These are phyloP conservation scores for Schizosaccharomyces lindneri DNA, from an alignment of 805 yeast species.

Conservation along the genomic window DNA sequence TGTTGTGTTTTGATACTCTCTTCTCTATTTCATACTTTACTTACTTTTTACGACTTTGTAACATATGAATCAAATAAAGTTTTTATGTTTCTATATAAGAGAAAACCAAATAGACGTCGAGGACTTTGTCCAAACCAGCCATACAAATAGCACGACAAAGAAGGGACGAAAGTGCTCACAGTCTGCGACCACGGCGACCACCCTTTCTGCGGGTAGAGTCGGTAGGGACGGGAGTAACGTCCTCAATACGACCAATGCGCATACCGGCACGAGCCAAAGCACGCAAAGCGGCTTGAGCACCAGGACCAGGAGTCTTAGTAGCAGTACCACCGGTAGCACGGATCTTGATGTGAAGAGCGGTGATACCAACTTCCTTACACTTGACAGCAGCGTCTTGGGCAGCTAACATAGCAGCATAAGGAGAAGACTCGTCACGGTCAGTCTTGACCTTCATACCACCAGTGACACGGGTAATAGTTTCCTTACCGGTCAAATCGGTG, in stretches of 20 bases:
- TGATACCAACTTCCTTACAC: slow-evolving; percentile 99
- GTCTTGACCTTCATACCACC: slow-evolving; percentile 99
- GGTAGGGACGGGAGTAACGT: slow-evolving; percentile 98
- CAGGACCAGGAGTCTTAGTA: slow-evolving; percentile 87
- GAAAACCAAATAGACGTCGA: neutral
- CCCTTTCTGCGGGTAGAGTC: slow-evolving; percentile 99
- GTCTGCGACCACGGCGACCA: slow-evolving; percentile 99
- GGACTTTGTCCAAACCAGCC: neutral
- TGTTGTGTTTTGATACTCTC: no score
- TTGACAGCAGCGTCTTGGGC: slow-evolving; percentile 98
- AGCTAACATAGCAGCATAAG: slow-evolving; percentile 99
- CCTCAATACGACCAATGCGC: slow-evolving; percentile 99
- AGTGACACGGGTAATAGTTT: slow-evolving; percentile 98
- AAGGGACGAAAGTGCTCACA: slow-evolving; percentile 21
- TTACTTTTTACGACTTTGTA: no score
- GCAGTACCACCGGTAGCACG: slow-evolving; percentile 99
- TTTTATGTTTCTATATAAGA: no score
- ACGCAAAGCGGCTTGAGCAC: slow-evolving; percentile 95
- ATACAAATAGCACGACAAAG: neutral
- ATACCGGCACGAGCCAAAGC: slow-evolving; percentile 98
- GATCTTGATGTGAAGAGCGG: slow-evolving; percentile 97
- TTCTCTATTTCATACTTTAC: no score
- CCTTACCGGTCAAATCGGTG: slow-evolving; percentile 96
- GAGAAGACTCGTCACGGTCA: slow-evolving; percentile 99
- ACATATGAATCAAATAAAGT: no score